Conservation (phyloP, 306 rosid genomes). For the Leucaena leucocephala region DNA sequence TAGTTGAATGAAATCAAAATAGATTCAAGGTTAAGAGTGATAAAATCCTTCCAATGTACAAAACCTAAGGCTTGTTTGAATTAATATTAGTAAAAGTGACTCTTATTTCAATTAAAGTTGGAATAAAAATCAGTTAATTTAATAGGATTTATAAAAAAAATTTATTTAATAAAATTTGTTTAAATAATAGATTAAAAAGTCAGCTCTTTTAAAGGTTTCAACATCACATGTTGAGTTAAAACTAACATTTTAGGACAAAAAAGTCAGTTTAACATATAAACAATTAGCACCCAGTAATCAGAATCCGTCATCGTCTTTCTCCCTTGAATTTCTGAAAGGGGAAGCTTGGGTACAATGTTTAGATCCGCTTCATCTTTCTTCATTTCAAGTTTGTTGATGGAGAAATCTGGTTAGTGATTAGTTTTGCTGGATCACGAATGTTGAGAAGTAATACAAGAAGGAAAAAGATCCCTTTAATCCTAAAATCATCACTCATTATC, state of each 20-base stretch:
- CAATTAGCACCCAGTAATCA: not conserved
- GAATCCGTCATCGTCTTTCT: not conserved
- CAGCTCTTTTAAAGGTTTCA: too few relatives aligned
- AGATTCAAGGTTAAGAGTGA: not conserved
- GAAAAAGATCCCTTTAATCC: not conserved
- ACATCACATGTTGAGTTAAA: too few relatives aligned
- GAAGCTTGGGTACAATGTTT: not conserved
- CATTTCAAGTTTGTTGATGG: not conserved
- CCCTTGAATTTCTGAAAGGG: not conserved
- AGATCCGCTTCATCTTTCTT: not conserved
- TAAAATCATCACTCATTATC: not conserved
- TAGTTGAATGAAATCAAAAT: not conserved
- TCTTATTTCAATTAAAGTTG: too few relatives aligned
- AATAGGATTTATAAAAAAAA: too few relatives aligned
- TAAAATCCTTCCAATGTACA: too few relatives aligned
- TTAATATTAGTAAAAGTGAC: too few relatives aligned
- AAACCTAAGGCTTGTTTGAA: too few relatives aligned
- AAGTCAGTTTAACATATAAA: too few relatives aligned
- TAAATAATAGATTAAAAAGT: too few relatives aligned
- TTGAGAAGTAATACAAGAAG: not conserved
- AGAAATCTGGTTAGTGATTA: not conserved
- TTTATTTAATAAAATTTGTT: too few relatives aligned
- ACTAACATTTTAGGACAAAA: too few relatives aligned
- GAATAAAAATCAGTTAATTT: too few relatives aligned
- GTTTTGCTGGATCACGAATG: not conserved